Evolutionary conservation across 768 basidiomycete genomes (phyloP).

Genomic region (Macrocybe gigantea): DNA sequence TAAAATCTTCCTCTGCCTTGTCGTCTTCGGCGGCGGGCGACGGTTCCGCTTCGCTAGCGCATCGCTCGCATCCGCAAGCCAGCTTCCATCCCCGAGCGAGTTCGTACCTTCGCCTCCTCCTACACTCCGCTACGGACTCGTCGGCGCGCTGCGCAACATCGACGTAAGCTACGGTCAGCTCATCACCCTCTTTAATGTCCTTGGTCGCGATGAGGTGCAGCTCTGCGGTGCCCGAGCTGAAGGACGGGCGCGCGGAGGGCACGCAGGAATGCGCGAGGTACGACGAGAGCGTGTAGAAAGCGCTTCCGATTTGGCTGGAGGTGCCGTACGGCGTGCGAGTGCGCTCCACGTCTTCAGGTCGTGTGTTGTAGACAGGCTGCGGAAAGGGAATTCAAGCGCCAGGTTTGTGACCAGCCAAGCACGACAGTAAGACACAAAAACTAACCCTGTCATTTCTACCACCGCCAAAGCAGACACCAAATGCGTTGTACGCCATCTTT

Average conservation of each 20-base stretch:
- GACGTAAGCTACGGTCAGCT: constrained; percentile 71
- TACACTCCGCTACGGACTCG: constrained; percentile 49
- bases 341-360: constrained; percentile 67
- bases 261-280: constrained; percentile 75
- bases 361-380: constrained; percentile 46
- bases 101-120: constrained; percentile 63
- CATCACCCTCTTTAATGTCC: constrained; percentile 69
- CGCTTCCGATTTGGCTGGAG: constrained; percentile 67
- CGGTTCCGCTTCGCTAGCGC: constrained; percentile 45
- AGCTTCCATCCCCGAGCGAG: constrained; percentile 81
- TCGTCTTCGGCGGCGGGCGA: constrained; percentile 26
- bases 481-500: constrained; percentile 73
- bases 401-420: not conserved
- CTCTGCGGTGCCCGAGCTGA: constrained; percentile 60
- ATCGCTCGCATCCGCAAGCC: constrained; percentile 66
- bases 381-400: not conserved
- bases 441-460: constrained; percentile 70
- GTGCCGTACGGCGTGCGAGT: constrained; percentile 78
- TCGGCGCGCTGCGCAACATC: constrained; percentile 52
- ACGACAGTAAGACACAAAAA: constrained; percentile 1
- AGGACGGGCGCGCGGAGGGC: constrained; percentile 62
- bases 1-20: constrained; percentile 20
- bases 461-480: constrained; percentile 61
- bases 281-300: constrained; percentile 70
- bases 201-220: constrained; percentile 63